Evolutionary conservation across 2,329 filamentous ascomycete species (phyloP), one percentile per base, ranked within the genome.

Genomic region (Sphaerulina vaccinii): DNA sequence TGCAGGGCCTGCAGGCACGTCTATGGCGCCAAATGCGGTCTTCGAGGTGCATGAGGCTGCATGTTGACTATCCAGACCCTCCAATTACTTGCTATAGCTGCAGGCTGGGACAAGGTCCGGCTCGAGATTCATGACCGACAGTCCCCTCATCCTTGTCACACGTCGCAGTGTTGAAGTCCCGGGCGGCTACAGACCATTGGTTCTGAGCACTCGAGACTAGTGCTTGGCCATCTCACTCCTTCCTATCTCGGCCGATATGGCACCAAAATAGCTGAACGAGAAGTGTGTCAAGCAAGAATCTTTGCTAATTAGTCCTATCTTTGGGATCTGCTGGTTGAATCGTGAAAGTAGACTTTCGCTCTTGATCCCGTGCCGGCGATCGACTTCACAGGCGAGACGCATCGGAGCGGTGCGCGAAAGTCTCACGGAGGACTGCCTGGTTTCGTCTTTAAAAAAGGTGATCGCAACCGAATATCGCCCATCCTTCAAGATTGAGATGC

Each of bases 21-120:
- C 51, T 39, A 54, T 53, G 62, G 60, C 62, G 63, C 62, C 59
- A 61, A 63, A 49, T 51, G 49, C 52, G 57, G 56, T 47, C 36
- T 38, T 37, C 23, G 19, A 35, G 49, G 51, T 49, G 52, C 52
- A 50, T 54, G 55, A 38, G 44, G 50, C 43, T 54, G 55, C 54
- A 52, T 45, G 46, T 49, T 36, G 46, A 36, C 24, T 40, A 15
- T 39, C 32, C 27, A 45, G 46, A 18, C 40, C 18, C 37, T 45
- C 55, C 57, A 56, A 58, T 57, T 49, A 50, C 49, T 42, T 32
- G 23, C 35, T 13, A 29, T 23, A 45, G 29, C 51, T 42, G 36
- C 49, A 36, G 41, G 39, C 52, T 37, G 53, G 45, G 49, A 27
- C 37, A 6, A 32, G 38, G 24, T 43, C 33, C 48, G 48, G 41